Percentiles rank a stretch among this genome's conserved stretches.
Evolutionary conservation across 1,284 basidiomycete genomes (phyloP).

Genomic region (Cronartium quercuum): DNA sequence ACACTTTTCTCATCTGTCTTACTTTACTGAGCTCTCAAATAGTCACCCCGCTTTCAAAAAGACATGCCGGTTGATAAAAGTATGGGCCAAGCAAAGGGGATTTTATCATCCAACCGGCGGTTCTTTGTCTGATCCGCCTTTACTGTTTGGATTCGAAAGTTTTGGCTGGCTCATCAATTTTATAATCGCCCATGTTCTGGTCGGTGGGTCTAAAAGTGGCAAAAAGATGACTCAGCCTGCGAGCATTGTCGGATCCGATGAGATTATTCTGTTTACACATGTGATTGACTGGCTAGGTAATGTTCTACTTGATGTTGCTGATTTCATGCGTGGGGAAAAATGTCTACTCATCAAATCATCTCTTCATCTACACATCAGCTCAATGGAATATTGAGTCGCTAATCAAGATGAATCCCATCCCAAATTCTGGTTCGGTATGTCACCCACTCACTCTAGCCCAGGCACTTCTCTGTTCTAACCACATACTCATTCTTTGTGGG

Average conservation of each 20-base stretch:
- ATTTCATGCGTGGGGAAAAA: not conserved
- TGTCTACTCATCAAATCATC: not conserved
- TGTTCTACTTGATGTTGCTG: not conserved
- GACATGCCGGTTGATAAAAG: conserved; percentile 28
- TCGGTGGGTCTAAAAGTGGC: conserved; percentile 14
- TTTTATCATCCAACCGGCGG: conserved; percentile 7
- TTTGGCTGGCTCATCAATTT: conserved; percentile 36
- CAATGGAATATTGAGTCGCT: conserved; percentile 26
- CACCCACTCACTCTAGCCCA: not conserved
- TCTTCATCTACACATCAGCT: not conserved
- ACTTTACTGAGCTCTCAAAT: conserved; percentile 11
- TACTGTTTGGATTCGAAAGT: conserved; percentile 20
- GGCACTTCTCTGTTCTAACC: not conserved
- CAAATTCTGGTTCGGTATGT: conserved; percentile 19
- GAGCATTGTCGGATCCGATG: conserved; percentile 7
- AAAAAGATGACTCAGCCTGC: not conserved
- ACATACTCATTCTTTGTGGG: not conserved
- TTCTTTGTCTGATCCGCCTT: not conserved
- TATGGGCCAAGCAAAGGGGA: conserved; percentile 17
- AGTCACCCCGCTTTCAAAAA: conserved; percentile 27
- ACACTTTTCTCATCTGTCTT: conserved; percentile 12
- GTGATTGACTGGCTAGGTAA: conserved; percentile 36
- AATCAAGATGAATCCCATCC: conserved; percentile 17
- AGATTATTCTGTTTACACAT: conserved; percentile 18
- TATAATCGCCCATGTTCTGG: conserved; percentile 27